phyloP scores from a whole-genome alignment of 2,329 filamentous ascomycete species.

The Coniochaeta hoffmannii region DNA sequence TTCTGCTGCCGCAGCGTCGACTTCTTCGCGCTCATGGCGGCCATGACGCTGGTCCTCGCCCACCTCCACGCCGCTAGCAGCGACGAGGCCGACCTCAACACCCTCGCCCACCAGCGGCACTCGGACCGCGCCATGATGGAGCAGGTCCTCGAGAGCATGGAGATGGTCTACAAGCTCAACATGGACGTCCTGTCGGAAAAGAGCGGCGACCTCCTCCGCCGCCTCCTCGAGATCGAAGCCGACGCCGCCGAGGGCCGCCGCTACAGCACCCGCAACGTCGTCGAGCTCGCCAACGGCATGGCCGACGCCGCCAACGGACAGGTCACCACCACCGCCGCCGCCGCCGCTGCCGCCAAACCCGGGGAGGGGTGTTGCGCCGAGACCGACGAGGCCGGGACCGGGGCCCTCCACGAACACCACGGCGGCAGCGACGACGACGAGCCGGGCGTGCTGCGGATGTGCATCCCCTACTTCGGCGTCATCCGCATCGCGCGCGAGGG shows the following conservation, averaged over 20 bases:
- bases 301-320: background rate
- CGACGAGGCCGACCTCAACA: conserved; percentile 11
- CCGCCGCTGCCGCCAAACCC: background rate
- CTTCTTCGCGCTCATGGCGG: conserved; percentile 29
- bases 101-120: conserved; percentile 29
- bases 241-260: conserved; percentile 15
- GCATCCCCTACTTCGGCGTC: conserved; percentile 23
- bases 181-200: conserved; percentile 22
- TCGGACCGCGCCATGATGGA: conserved; percentile 32
- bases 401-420: background rate
- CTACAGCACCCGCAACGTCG: conserved; percentile 5
- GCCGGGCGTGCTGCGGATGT: conserved; percentile 7
- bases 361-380: background rate
- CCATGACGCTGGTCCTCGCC: conserved; percentile 27
- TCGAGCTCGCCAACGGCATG: conserved; percentile 5
- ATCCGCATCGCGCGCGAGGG: conserved; percentile 21
- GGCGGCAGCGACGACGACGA: background rate
- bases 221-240: conserved; percentile 24
- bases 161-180: conserved; percentile 17
- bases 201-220: conserved; percentile 20
- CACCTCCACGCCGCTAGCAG: conserved; percentile 21
- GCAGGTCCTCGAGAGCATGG: conserved; percentile 26
- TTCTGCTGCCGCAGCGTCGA: conserved; percentile 26
- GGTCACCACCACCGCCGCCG: background rate
- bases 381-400: background rate